phyloP scores from a whole-genome alignment of 208 protist species.

The Crithidia sp. region DNA sequence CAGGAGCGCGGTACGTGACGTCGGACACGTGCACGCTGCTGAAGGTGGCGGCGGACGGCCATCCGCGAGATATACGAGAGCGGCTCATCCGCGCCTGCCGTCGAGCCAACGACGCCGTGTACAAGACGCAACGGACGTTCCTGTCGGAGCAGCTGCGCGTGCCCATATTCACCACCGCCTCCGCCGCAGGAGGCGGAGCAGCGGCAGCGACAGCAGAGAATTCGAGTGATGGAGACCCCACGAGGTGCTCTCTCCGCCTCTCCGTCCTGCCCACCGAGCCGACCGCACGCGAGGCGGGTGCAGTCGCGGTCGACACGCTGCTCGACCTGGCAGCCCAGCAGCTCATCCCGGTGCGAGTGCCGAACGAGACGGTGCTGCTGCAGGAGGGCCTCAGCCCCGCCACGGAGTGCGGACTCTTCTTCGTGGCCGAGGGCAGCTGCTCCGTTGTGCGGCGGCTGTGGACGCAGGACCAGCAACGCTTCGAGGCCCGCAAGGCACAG shows the following conservation, averaged over 20 bases:
- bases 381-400: slow-evolving; percentile 48
- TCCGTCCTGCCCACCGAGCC: no score
- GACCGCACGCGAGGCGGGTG: neutral
- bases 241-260: no score
- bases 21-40: slow-evolving; percentile 50
- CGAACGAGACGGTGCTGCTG: slow-evolving; percentile 48
- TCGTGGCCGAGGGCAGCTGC: slow-evolving; percentile 61
- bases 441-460: slow-evolving; percentile 54
- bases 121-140: slow-evolving; percentile 44
- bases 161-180: slow-evolving; percentile 15
- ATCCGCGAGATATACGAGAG: slow-evolving; percentile 20
- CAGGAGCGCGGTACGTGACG: slow-evolving; percentile 60
- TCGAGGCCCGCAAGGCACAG: slow-evolving; percentile 20
- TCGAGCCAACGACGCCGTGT: slow-evolving; percentile 39
- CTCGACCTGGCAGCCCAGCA: slow-evolving; percentile 31
- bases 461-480: slow-evolving; percentile 30
- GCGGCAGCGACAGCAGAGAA: neutral
- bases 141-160: slow-evolving; percentile 40
- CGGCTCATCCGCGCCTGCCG: slow-evolving; percentile 35
- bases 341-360: slow-evolving; percentile 61
- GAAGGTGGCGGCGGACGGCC: slow-evolving; percentile 26
- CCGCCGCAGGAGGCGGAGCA: neutral
- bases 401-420: slow-evolving; percentile 65
- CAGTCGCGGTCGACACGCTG: neutral
- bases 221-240: neutral